Base-by-base conservation (phyloP, 176 grass and related monocot species). In the Sorghum bicolor region DNA sequence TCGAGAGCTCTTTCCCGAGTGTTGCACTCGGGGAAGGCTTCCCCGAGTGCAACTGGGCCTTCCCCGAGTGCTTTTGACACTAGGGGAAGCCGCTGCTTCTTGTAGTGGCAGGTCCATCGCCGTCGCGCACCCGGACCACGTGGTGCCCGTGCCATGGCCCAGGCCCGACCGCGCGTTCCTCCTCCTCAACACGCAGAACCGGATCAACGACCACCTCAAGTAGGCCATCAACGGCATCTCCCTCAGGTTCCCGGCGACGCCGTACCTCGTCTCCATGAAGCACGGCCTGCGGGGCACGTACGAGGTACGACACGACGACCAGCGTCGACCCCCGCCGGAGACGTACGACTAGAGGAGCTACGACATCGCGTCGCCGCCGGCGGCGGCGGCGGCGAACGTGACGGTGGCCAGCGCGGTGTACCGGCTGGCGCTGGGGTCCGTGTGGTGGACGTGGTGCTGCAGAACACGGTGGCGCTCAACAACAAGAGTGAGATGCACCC, bases 141-240 rank as follows among this genome's bases (percentile, higher is more conserved):
- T 66, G 4, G 30, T 58, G 47, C 52, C 64, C 5, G 85, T 68
- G 11, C 91, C 83, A 14, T 24, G 22, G 34, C 29, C n/a, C n/a
- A n/a, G 55, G 34, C 36, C 91, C 20, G 89, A 94, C 68, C 82
- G 87, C 13, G 24, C 20, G 5, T 87, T 94, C 20, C 86, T 75
- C 19, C 41, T 97, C 0, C 84, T 97, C 65, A 97, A 97, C 89
- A 92, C 87, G 17, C 72, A 92, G 20, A 85, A 85, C 84, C 34
- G 7, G 48, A 82, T 97, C 41, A 61, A 75, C 8, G 62, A 72
- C 32, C 53, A 31, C 41, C 43, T 43, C 36, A 81, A 66, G 73
- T 97, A 92, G 94, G 71, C 89, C 10, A 38, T 92, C 70, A 97
- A 97, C 77, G 93, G 87, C 63, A 68, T 97, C 3, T 94, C 94